Conservation (phyloP, 345 rosid genomes). For the Aurinia saxatilis region DNA sequence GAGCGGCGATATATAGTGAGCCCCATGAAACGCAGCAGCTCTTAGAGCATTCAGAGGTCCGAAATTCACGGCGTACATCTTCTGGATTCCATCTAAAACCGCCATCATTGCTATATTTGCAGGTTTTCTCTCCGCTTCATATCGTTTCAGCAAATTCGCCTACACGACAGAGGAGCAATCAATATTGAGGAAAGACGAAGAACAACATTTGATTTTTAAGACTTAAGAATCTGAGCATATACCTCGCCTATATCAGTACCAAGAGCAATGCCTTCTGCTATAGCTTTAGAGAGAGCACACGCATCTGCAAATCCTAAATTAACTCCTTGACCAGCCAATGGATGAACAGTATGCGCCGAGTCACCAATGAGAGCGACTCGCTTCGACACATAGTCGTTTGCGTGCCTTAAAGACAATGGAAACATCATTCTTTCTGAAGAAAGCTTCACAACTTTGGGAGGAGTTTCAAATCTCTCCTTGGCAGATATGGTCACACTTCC, state of each 20-base stretch:
- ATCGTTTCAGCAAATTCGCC: slow-evolving; percentile 53
- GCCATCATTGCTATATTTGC: slow-evolving; percentile 83
- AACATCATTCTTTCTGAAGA: slow-evolving; percentile 80
- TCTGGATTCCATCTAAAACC: slow-evolving; percentile 81
- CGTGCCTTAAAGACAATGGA: slow-evolving; percentile 79
- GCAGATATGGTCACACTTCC: slow-evolving; percentile 35
- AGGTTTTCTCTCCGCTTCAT: slow-evolving; percentile 79
- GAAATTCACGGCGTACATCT: slow-evolving; percentile 68
- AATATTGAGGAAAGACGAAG: not conserved
- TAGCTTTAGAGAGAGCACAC: slow-evolving; percentile 56
- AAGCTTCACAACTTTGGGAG: slow-evolving; percentile 70
- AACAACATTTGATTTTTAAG: not conserved
- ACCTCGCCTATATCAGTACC: slow-evolving; percentile 91
- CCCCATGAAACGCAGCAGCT: slow-evolving; percentile 82
- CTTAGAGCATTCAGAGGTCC: slow-evolving; percentile 76
- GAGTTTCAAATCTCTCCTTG: slow-evolving; percentile 63
- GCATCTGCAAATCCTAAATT: slow-evolving; percentile 93
- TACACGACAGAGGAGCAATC: slow-evolving; percentile 16
- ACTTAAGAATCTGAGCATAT: not conserved
- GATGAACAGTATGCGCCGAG: slow-evolving; percentile 95
- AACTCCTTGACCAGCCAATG: slow-evolving; percentile 97
- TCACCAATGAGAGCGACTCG: slow-evolving; percentile 77
- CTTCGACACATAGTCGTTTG: slow-evolving; percentile 55
- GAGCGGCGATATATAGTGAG: slow-evolving; percentile 69
- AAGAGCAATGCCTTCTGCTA: slow-evolving; percentile 71